A percentile compares a stretch with the other conserved stretches of the same genome.
phyloP scores from a whole-genome alignment of 2,329 filamentous ascomycete species.

The Cytospora chrysosperma region DNA sequence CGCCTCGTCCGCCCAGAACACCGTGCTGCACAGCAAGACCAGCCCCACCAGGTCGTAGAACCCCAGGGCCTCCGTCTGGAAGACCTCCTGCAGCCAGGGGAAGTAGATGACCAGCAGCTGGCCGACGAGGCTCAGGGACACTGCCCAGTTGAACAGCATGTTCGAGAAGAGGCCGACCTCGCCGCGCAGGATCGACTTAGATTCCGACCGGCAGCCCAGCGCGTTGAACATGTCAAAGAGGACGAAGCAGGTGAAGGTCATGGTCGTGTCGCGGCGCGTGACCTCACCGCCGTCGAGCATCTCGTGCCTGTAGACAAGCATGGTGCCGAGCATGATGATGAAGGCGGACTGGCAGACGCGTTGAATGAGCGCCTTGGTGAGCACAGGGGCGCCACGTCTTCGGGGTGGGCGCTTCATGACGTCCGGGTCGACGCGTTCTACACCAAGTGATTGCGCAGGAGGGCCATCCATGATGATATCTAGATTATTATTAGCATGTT shows the following conservation, averaged over 20 bases:
- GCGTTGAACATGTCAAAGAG: conserved; percentile 99
- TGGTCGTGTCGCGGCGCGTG: conserved; percentile 92
- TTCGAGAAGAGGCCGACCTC: conserved; percentile 84
- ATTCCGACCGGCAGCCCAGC: conserved; percentile 85
- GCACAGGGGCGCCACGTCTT: conserved; percentile 80
- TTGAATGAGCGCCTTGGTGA: conserved; percentile 79
- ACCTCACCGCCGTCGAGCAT: conserved; percentile 82
- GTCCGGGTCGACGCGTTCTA: conserved; percentile 89
- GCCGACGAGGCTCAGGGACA: conserved; percentile 77
- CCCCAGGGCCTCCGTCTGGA: conserved; percentile 87
- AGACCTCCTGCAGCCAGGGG: conserved; percentile 87
- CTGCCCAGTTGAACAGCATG: conserved; percentile 94
- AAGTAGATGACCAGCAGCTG: conserved; percentile 93
- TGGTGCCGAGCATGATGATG: conserved; percentile 90
- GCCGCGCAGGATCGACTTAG: conserved; percentile 82
- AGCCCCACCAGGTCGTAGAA: conserved; percentile 73
- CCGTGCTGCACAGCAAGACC: conserved; percentile 74
- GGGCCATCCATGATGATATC: conserved; percentile 99
- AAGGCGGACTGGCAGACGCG: conserved; percentile 84
- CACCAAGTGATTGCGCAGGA: conserved; percentile 92
- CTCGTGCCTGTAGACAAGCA: conserved; percentile 87
- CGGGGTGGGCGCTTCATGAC: conserved; percentile 92
- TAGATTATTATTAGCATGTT: conserved; percentile 38
- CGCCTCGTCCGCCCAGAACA: conserved; percentile 93
- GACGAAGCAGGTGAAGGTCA: conserved; percentile 99